phyloP scores from a whole-genome alignment of 1,284 basidiomycete species.

The Moesziomyces parantarcticus region DNA sequence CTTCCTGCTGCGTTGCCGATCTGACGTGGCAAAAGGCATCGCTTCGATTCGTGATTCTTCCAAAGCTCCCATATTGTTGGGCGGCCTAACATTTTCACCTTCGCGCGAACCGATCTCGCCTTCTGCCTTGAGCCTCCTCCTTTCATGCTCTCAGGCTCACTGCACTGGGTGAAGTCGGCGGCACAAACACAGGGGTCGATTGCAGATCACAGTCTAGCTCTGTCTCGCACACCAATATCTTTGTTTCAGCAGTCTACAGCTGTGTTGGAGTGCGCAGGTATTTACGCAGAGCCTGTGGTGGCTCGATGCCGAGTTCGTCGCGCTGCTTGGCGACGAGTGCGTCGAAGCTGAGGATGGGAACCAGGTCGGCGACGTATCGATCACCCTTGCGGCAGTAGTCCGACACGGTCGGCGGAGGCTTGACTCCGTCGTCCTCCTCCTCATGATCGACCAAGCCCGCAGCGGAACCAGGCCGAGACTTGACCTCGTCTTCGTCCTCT shows the following conservation, averaged over 20 bases:
- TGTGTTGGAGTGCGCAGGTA: slow-evolving; percentile 17
- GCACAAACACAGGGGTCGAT: too few relatives aligned
- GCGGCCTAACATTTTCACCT: too few relatives aligned
- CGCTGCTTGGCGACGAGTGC: slow-evolving; percentile 27
- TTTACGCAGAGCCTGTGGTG: slow-evolving; percentile 22
- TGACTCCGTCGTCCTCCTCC: slow-evolving; percentile 15
- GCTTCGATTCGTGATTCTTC: too few relatives aligned
- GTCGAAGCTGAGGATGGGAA: slow-evolving; percentile 40
- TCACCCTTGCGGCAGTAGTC: slow-evolving; percentile 54
- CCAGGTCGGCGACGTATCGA: slow-evolving; percentile 34
- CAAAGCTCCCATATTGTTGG: too few relatives aligned
- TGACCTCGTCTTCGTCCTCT: slow-evolving; percentile 42
- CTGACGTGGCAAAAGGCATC: neutral
- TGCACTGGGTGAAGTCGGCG: too few relatives aligned
- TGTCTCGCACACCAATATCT: too few relatives aligned
- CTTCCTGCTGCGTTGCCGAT: neutral
- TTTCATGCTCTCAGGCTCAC: too few relatives aligned
- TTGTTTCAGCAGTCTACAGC: too few relatives aligned
- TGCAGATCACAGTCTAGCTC: too few relatives aligned
- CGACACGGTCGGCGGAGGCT: slow-evolving; percentile 51
- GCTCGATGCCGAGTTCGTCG: slow-evolving; percentile 25
- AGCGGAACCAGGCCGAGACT: slow-evolving; percentile 45
- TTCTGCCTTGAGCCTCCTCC: too few relatives aligned
- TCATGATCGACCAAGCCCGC: slow-evolving; percentile 16
- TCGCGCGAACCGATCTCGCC: too few relatives aligned